Conservation (phyloP, 108 stramenopile genomes). For the Cyclotella cryptica region DNA sequence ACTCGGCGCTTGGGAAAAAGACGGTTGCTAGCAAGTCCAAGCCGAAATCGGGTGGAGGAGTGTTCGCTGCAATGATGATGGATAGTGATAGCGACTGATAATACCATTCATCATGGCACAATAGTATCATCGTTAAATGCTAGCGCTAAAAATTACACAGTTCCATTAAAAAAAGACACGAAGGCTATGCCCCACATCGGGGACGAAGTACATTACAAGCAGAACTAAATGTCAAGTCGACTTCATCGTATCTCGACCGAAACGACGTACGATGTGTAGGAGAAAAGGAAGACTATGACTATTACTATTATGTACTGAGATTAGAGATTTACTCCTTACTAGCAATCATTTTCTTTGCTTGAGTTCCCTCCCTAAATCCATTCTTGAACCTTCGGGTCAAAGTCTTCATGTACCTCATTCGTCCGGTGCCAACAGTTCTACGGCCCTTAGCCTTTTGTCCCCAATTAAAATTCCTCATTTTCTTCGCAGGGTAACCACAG, state of each 20-base stretch:
- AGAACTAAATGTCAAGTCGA: no score
- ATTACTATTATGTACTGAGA: slow-evolving; percentile 10
- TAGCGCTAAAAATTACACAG: no score
- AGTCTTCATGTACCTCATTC: slow-evolving; percentile 99
- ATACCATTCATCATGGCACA: background rate
- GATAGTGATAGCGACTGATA: slow-evolving; percentile 49
- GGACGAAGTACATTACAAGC: background rate
- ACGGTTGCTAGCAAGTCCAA: slow-evolving; percentile 24
- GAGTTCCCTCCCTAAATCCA: slow-evolving; percentile 97
- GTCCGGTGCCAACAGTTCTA: slow-evolving; percentile 96
- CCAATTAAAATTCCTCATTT: slow-evolving; percentile 99
- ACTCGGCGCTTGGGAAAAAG: slow-evolving; percentile 23
- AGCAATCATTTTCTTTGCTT: slow-evolving; percentile 89
- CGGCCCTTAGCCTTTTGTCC: slow-evolving; percentile 97
- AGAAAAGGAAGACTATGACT: background rate
- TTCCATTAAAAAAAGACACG: no score
- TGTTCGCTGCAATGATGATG: slow-evolving; percentile 92
- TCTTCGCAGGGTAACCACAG: slow-evolving; percentile 98
- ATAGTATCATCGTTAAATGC: no score
- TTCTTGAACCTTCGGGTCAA: slow-evolving; percentile 99
- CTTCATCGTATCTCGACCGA: no score
- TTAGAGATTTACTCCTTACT: slow-evolving; percentile 61
- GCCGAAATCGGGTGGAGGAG: slow-evolving; percentile 53
- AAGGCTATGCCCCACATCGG: no score
- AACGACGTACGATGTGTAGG: background rate